These are phyloP conservation scores for Pontederia paniculata DNA, from an alignment of 176 grass and related monocot species.

Conservation along the genomic window DNA sequence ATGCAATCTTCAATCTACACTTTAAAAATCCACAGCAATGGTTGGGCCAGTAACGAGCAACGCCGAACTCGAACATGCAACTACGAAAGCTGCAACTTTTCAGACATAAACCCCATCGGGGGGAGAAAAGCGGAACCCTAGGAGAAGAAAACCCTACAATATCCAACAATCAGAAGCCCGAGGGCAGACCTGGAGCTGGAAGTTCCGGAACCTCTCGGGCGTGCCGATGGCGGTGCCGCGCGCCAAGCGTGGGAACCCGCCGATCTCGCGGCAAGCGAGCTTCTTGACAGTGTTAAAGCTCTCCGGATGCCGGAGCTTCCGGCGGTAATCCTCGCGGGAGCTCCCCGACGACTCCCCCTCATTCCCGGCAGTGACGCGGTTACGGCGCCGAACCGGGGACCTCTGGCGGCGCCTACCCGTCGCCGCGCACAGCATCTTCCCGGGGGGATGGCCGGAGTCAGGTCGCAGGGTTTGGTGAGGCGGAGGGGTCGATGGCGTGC, in stretches of 20 bases:
- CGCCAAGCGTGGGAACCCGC: constrained; percentile 9
- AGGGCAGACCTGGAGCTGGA: constrained; percentile 21
- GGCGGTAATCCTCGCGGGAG: background rate
- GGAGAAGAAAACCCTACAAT: background rate
- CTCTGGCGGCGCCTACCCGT: too few relatives aligned
- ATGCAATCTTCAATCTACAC: too few relatives aligned
- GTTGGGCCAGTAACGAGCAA: too few relatives aligned
- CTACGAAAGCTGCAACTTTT: too few relatives aligned
- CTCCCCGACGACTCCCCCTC: background rate
- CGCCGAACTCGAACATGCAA: too few relatives aligned
- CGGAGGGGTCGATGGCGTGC: too few relatives aligned
- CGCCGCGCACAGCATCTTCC: too few relatives aligned
- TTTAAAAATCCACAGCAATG: too few relatives aligned
- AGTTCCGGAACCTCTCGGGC: constrained; percentile 21
- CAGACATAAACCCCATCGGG: background rate
- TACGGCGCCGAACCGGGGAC: too few relatives aligned
- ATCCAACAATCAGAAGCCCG: background rate
- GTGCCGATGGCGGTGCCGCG: background rate
- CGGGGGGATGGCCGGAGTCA: too few relatives aligned
- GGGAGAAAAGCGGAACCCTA: background rate
- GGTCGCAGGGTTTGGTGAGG: too few relatives aligned
- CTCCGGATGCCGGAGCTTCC: constrained; percentile 3
- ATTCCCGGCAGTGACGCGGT: background rate
- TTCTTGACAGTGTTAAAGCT: constrained; percentile 6
- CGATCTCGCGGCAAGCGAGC: constrained; percentile 14